A percentile compares a stretch with the other conserved stretches of the same genome.
Conservation (phyloP, 2,329 filamentous ascomycete genomes). For the Diatrype stigma region DNA sequence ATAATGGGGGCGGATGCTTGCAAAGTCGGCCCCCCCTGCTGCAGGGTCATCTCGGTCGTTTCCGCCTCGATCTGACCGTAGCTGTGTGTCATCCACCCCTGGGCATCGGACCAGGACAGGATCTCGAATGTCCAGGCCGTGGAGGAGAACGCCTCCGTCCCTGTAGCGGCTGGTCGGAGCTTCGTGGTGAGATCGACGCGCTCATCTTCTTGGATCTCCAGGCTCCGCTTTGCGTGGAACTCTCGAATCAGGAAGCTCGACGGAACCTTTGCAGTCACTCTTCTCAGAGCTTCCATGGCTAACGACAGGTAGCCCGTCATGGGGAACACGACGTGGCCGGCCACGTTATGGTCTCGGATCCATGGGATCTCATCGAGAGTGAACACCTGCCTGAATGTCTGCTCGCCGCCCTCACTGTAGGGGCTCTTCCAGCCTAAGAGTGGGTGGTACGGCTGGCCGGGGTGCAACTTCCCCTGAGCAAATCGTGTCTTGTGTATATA, state of each 20-base stretch:
- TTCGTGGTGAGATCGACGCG: constrained; percentile 22
- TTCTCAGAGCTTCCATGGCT: constrained; percentile 9
- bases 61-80: constrained; percentile 18
- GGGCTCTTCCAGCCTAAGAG: constrained; percentile 12
- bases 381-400: constrained; percentile 33
- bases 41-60: constrained; percentile 10
- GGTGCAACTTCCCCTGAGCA: constrained; percentile 5
- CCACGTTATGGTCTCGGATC: constrained; percentile 41
- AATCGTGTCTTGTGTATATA: constrained; percentile 4
- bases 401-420: constrained; percentile 15
- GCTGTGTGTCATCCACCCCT: constrained; percentile 19
- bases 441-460: constrained; percentile 4
- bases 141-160: constrained; percentile 14
- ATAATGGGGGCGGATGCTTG: too few species aligned
- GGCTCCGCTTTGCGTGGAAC: constrained; percentile 11
- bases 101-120: constrained; percentile 16
- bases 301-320: constrained; percentile 11
- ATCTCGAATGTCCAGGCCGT: constrained; percentile 14
- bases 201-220: constrained; percentile 25
- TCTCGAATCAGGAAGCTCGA: constrained; percentile 6
- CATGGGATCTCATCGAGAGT: constrained; percentile 36
- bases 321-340: constrained; percentile 9
- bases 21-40: too few species aligned
- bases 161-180: constrained; percentile 14
- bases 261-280: not conserved